phyloP scores from a whole-genome alignment of 768 basidiomycete genomes.

The Solioccasus polychromus region DNA sequence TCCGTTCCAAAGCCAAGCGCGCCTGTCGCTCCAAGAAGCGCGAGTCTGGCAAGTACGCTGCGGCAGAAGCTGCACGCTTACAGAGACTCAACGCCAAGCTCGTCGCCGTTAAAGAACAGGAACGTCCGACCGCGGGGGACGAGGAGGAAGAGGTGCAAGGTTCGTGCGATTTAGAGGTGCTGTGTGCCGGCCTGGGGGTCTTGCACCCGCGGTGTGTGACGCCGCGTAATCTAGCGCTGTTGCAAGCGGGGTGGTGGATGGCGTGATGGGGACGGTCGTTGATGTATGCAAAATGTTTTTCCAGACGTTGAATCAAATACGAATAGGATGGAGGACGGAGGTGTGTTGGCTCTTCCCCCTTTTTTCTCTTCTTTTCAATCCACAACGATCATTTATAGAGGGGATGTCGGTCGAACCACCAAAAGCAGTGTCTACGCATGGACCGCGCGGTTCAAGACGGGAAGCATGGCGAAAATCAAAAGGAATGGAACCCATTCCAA shows the following conservation, averaged over 20 bases:
- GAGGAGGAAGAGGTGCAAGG: constrained; percentile 44
- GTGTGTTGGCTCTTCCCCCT: constrained; percentile 12
- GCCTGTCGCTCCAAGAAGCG: constrained; percentile 76
- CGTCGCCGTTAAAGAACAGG: constrained; percentile 40
- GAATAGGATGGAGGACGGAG: constrained; percentile 14
- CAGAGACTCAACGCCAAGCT: constrained; percentile 71
- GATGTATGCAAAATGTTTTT: constrained; percentile 9
- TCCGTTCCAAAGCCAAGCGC: constrained; percentile 79
- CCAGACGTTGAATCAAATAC: constrained; percentile 16
- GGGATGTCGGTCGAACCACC: constrained; percentile 43
- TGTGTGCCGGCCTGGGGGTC: constrained; percentile 47
- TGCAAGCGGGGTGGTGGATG: background rate
- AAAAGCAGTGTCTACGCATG: constrained; percentile 72
- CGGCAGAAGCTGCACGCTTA: constrained; percentile 71
- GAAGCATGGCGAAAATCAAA: constrained; percentile 84
- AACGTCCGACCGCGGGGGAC: constrained; percentile 31
- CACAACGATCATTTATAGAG: constrained; percentile 31
- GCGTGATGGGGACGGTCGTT: constrained; percentile 9
- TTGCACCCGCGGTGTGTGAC: constrained; percentile 51
- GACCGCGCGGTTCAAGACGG: constrained; percentile 69
- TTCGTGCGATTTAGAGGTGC: constrained; percentile 44
- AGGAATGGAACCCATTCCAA: constrained; percentile 56
- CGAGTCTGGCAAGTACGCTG: constrained; percentile 71
- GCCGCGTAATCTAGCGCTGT: constrained; percentile 36
- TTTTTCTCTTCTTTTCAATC: constrained; percentile 1